Conservation (phyloP, 2,329 filamentous ascomycete species). For the Ceratocystis lukuohia region DNA sequence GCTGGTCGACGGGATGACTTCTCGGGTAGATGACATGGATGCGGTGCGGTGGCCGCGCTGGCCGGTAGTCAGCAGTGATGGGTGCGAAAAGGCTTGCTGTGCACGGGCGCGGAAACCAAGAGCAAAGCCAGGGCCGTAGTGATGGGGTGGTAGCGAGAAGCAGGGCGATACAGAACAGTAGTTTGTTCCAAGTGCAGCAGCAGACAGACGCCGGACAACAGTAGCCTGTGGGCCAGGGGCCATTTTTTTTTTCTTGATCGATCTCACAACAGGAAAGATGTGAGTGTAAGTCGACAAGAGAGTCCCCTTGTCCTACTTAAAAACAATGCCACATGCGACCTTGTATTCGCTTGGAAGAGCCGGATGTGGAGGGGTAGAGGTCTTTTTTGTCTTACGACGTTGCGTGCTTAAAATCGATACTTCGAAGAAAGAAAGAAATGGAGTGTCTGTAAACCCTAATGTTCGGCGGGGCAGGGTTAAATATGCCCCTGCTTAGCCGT, state of each 20-base stretch:
- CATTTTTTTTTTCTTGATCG: background rate
- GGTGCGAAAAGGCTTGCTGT: background rate
- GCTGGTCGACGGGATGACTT: constrained; percentile 41
- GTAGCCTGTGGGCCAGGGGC: background rate
- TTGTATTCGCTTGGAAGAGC: too few relatives aligned
- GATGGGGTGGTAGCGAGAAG: background rate
- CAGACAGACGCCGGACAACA: background rate
- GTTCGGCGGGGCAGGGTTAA: too few relatives aligned
- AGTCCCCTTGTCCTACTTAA: too few relatives aligned
- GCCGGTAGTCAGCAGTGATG: constrained; percentile 20
- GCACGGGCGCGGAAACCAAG: background rate
- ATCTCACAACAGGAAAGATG: background rate
- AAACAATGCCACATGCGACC: too few relatives aligned
- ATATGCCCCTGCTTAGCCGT: too few relatives aligned
- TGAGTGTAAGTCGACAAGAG: too few relatives aligned
- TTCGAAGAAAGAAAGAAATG: too few relatives aligned
- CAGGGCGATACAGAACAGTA: background rate
- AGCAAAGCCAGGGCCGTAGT: background rate
- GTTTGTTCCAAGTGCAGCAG: background rate
- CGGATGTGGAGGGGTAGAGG: background rate
- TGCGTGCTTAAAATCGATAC: too few relatives aligned
- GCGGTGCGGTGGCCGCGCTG: constrained; percentile 18
- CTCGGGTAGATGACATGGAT: constrained; percentile 23
- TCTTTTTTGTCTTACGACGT: too few relatives aligned
- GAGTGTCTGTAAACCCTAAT: too few relatives aligned